Base-by-base conservation (phyloP, 1,284 basidiomycete genomes). In the Ceratobasidium sp. region DNA sequence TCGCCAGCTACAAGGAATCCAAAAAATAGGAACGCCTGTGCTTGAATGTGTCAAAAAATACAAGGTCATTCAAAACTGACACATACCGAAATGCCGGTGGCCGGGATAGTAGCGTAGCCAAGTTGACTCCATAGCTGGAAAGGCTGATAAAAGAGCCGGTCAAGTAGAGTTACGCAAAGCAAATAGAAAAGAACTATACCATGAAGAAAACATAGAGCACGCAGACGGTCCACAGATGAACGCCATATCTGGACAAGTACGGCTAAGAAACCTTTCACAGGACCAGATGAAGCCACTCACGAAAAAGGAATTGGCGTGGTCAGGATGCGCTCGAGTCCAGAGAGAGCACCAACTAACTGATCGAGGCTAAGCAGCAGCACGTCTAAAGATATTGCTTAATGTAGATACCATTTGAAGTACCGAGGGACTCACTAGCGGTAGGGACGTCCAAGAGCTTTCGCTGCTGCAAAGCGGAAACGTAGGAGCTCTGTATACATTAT, bases 281-380 rank as follows among this genome's bases (percentile, higher is more conserved):
- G 8, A 7, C 36, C 27, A 33, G 15, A 8, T 59, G 27, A 22
- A 50, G 36, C 45, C 33, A 64, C 85, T 76, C 82, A 93, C 85
- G 90, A 92, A 83, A 92, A 93, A 0, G 92, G 93, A 59, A 94
- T 92, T 0, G 92, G 92, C 0, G 91, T 93, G 0, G 92, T 93
- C 17, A 93, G 83, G 77, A 94, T 93, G 54, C 92, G 85, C 80
- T 94, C 92, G 2, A 94, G 84, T 5, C 89, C 89, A 9, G 90
- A 90, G 54, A 94, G 82, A 19, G 89, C 87, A 71, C 93, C 91
- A 1, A 89, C 88, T 53, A 94, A 86, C 76, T 86, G 85, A 77
- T 86, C 87, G 8, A 93, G 80, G 1, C 88, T 79, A 1, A 78
- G 79, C 0, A 91, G 75, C 24, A 93, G 82, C 22, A 83, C 80